These are phyloP conservation scores for Exutisphaerella laricina DNA, from an alignment of 2,329 filamentous ascomycete genomes.

Conservation along the genomic window DNA sequence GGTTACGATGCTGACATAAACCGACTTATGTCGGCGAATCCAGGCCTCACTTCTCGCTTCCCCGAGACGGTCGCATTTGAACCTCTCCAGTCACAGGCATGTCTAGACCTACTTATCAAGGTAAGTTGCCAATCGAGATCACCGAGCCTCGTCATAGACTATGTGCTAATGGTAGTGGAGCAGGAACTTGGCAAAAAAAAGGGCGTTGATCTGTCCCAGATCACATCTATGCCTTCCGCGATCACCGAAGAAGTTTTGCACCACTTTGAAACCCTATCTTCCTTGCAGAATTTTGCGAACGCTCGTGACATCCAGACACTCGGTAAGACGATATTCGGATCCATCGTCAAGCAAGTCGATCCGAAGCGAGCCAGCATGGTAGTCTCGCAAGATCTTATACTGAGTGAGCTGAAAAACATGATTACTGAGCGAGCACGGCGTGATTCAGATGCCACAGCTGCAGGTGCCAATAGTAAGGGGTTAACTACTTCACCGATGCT, in stretches of 20 bases:
- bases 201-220: constrained; percentile 2
- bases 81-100: constrained; percentile 30
- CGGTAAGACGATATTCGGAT: constrained; percentile 46
- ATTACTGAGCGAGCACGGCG: constrained; percentile 29
- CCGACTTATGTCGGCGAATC: constrained; percentile 54
- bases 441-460: constrained; percentile 1
- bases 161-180: too few species aligned
- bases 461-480: not conserved
- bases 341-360: constrained; percentile 23
- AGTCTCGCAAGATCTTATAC: constrained; percentile 26
- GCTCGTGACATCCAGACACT: constrained; percentile 57
- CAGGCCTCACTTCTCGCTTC: constrained; percentile 60
- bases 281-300: constrained; percentile 54
- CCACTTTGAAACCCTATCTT: constrained; percentile 40
- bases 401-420: constrained; percentile 30
- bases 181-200: constrained; percentile 24
- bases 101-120: constrained; percentile 36
- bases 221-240: not conserved
- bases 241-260: constrained; percentile 18
- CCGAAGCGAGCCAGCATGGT: constrained; percentile 7
- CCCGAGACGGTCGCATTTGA: constrained; percentile 56
- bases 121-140: not conserved
- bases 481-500: not conserved
- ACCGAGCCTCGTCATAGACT: too few species aligned
- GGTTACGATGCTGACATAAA: constrained; percentile 66